These are phyloP conservation scores for Yamadazyma diddensiae DNA, from an alignment of 1,139 yeast genomes.

Conservation along the genomic window DNA sequence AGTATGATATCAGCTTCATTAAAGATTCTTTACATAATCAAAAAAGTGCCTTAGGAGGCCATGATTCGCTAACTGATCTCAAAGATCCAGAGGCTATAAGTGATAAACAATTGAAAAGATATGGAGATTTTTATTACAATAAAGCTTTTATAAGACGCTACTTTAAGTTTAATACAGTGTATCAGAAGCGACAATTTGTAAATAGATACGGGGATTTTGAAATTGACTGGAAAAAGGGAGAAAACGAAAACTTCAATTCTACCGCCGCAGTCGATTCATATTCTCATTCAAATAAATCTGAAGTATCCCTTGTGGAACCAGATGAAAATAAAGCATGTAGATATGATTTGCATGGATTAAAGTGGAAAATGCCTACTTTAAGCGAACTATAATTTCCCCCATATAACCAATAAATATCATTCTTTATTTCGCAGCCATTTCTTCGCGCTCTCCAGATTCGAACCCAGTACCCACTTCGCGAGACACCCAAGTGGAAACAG, in stretches of 20 bases:
- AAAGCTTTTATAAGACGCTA: conserved; percentile 34
- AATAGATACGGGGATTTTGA: conserved; percentile 44
- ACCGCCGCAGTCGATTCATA: conserved; percentile 12
- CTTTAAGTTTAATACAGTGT: conserved; percentile 47
- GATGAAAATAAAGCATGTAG: conserved; percentile 21
- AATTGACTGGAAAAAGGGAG: conserved; percentile 27
- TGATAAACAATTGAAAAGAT: conserved; percentile 19
- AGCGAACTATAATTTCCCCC: conserved; percentile 29
- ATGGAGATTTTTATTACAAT: conserved; percentile 36
- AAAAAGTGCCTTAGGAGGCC: conserved; percentile 3
- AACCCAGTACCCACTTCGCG: background rate
- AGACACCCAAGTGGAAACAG: no score
- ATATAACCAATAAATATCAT: no score
- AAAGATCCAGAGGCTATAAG: conserved; percentile 12
- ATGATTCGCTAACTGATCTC: conserved; percentile 8
- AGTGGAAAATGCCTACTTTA: conserved; percentile 52
- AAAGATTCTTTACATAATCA: conserved; percentile 10
- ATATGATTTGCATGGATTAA: conserved; percentile 43
- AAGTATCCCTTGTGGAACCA: conserved; percentile 27
- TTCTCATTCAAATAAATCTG: conserved; percentile 8
- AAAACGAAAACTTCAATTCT: conserved; percentile 14
- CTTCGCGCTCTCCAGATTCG: background rate
- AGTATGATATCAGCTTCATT: conserved; percentile 24
- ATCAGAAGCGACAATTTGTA: conserved; percentile 47
- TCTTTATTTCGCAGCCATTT: background rate